Percentiles rank a stretch among this genome's conserved stretches.
Evolutionary conservation across 495 filamentous ascomycete species (phyloP).

Genomic region (Thermothielavioides terrestris): DNA sequence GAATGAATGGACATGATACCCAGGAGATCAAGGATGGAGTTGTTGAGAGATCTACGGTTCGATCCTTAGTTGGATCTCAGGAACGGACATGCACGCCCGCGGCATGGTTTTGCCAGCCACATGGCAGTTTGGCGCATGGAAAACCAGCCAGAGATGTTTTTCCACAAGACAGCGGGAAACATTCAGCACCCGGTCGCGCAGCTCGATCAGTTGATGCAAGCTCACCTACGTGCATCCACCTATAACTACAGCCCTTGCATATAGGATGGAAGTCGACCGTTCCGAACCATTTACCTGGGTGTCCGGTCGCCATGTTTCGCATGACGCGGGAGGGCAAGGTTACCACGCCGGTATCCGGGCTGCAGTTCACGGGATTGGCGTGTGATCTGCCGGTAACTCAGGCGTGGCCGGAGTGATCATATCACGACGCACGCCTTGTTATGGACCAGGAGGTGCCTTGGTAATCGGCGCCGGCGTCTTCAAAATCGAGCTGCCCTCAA

Average conservation of each 20-base stretch:
- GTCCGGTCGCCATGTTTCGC: neutral
- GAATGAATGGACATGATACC: constrained; percentile 6
- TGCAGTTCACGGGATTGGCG: neutral
- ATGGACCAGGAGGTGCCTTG: too few relatives aligned
- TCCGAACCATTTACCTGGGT: neutral
- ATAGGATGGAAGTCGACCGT: neutral
- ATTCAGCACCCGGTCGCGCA: neutral
- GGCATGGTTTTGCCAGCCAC: too few relatives aligned
- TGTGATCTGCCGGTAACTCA: neutral
- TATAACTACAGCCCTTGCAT: neutral
- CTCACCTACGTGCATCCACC: neutral
- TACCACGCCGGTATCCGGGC: neutral
- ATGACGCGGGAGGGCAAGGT: neutral
- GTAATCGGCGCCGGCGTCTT: too few relatives aligned
- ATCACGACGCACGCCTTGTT: too few relatives aligned
- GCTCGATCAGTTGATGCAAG: neutral
- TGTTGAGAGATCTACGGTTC: too few relatives aligned
- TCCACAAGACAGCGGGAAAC: too few relatives aligned
- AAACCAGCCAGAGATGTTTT: too few relatives aligned
- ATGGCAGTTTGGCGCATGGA: too few relatives aligned
- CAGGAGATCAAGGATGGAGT: neutral
- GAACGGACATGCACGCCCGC: too few relatives aligned
- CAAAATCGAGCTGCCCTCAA: too few relatives aligned
- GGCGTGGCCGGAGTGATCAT: too few relatives aligned
- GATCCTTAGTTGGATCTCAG: too few relatives aligned